A percentile compares a stretch with the other conserved stretches of the same genome.
These are phyloP conservation scores for Batrachochytrium dendrobatidis DNA, from an alignment of 371 early-diverging fungal species.

Conservation along the genomic window DNA sequence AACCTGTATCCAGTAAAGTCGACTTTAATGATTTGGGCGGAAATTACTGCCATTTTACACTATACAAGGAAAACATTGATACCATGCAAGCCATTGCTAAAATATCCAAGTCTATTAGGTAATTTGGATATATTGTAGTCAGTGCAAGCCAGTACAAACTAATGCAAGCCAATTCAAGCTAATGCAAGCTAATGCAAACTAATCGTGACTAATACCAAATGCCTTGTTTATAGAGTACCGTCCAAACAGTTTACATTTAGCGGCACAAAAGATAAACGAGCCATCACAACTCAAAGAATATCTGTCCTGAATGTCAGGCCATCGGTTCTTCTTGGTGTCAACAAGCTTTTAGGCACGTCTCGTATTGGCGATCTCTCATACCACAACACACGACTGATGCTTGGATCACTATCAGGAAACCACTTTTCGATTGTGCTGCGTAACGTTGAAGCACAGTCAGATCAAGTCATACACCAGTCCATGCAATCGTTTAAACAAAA, in stretches of 20 bases:
- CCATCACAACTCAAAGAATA: slow-evolving; percentile 86
- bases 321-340: slow-evolving; percentile 48
- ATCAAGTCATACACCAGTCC: slow-evolving; percentile 44
- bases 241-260: slow-evolving; percentile 74
- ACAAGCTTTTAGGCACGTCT: slow-evolving; percentile 50
- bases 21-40: slow-evolving; percentile 33
- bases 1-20: not conserved
- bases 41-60: slow-evolving; percentile 68
- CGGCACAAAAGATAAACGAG: slow-evolving; percentile 98
- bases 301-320: slow-evolving; percentile 61
- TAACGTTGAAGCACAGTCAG: slow-evolving; percentile 5
- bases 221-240: not conserved
- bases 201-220: not conserved
- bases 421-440: slow-evolving; percentile 74
- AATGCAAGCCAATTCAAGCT: not conserved
- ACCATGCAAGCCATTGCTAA: slow-evolving; percentile 66
- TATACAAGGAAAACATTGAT: slow-evolving; percentile 86
- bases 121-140: slow-evolving; percentile 7
- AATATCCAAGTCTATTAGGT: slow-evolving; percentile 47
- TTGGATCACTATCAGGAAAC: slow-evolving; percentile 87
- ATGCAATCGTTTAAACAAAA: slow-evolving; percentile 52
- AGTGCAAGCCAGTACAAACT: not conserved
- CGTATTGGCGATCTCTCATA: slow-evolving; percentile 70
- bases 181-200: no score
- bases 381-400: slow-evolving; percentile 49